Evolutionary conservation across 2,329 filamentous ascomycete genomes (phyloP).

Genomic region (Curvularia eragrostidis): DNA sequence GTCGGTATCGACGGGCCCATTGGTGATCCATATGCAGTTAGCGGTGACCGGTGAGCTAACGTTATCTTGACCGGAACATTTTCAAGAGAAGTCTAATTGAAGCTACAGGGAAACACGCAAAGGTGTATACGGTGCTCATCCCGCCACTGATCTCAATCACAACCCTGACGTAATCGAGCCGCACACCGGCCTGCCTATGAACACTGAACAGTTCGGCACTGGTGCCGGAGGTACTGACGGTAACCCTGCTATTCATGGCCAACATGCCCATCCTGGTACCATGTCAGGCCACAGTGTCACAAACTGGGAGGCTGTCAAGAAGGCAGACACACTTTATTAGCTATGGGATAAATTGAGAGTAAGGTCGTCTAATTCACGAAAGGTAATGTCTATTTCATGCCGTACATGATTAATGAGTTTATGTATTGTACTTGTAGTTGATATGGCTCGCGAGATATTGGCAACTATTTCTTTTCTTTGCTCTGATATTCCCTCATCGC

Average conservation of each 20-base stretch:
- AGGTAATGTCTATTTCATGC: neutral
- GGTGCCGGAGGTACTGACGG: slow-evolving; percentile 50
- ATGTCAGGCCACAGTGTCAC: slow-evolving; percentile 5
- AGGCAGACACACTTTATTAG: slow-evolving; percentile 40
- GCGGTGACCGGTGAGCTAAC: slow-evolving; percentile 38
- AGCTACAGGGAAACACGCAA: slow-evolving; percentile 24
- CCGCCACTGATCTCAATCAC: slow-evolving; percentile 24
- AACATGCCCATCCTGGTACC: slow-evolving; percentile 23
- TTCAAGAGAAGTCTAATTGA: slow-evolving; percentile 4
- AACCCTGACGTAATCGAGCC: slow-evolving; percentile 45
- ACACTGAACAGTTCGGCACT: slow-evolving; percentile 49
- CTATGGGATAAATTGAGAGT: neutral
- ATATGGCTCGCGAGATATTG: neutral
- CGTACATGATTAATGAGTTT: neutral
- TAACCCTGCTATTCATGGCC: slow-evolving; percentile 36
- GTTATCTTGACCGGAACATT: neutral
- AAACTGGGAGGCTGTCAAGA: slow-evolving; percentile 36
- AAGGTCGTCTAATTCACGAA: neutral
- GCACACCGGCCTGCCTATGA: slow-evolving; percentile 52
- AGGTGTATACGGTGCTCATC: slow-evolving; percentile 31
- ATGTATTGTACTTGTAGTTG: neutral
- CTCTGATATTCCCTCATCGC: neutral
- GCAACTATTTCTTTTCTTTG: neutral
- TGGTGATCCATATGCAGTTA: slow-evolving; percentile 33
- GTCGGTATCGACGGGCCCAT: slow-evolving; percentile 43